Base-by-base conservation (phyloP, 2,329 filamentous ascomycete genomes). In the Fusarium luffae region DNA sequence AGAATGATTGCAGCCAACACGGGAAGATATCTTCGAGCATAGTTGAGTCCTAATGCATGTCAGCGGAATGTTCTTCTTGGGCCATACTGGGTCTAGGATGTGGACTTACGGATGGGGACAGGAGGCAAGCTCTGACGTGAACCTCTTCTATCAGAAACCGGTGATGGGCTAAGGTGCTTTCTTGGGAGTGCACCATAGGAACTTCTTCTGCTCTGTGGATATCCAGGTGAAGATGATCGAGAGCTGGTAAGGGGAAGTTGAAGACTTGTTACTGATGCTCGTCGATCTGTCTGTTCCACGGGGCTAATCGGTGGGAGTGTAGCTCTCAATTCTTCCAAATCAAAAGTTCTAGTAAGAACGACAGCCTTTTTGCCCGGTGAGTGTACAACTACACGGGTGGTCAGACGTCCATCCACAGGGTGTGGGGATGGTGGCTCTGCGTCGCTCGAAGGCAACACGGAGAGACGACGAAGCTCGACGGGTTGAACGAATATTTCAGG, bases 1-100 rank as follows among this genome's bases (percentile, higher is more conserved):
- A 85, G 79, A 68, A 90, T 84, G 48, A 90, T 77, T 3, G 84
- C 82, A 1, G 84, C 86, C 8, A 90, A 77, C 0, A 86, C 82
- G 3, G 88, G 88, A 5, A 89, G 79, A 42, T 76, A 72, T 16
- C 66, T 68, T 54, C 78, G 71, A n/a, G 78, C 78, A 43, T 78
- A 78, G 27, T 70, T 73, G 5, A 76, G 58, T 40, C 78, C 78
- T 80, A 23, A 3, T 8, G 4, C 27, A n/a, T 18, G 30, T 75
- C 18, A 75, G 54, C 27, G 27, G 28, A 14, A 16, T n/a, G 11
- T 56, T 27, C 19, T 25, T 44, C 9, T 40, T 11, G 23, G 9
- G 10, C 4, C 18, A 14, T 27, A 7, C 8, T 23, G 32, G 34
- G 19, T 9, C 16, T 7, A 11, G 10, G 16, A n/a, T 25, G 5